Evolutionary conservation across 495 filamentous ascomycete genomes (phyloP), one percentile per base, ranked within the genome.

Genomic region (Xylaria sp.): DNA sequence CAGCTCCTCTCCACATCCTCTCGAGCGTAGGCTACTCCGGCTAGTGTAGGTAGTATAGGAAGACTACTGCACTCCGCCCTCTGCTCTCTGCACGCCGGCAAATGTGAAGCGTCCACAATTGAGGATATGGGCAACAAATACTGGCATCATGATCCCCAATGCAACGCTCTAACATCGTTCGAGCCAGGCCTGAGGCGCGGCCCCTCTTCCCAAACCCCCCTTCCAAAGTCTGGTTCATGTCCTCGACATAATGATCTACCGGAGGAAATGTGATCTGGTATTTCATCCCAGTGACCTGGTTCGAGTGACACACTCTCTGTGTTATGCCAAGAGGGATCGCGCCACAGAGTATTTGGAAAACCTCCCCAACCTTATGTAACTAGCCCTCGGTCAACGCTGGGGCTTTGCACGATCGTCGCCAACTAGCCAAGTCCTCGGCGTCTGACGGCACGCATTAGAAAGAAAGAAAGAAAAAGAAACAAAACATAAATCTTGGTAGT

Each of bases 211-310:
- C 33, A 59, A 59, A 17, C n/a, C 35, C 33, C 35, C 59, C 1
- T 44, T 11, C 33, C 7, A 59, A n/a, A 43, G 59, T 62, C 59
- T 62, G 59, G 59, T 62, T 62, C 59, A 40, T 11, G 57, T 59
- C 57, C 57, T 62, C 44, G 52, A 59, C 52, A 59, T 35, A 33
- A 68, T 68, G 66, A 68, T 68, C 66, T 68, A 24, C 66, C 66
- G 66, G 52, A 24, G 24, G 37, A 68, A 46, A 68, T 26, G 40
- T 21, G 64, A 68, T 68, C 52, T 58, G 66, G 66, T 68, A 58
- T 31, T 24, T 6, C 46, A 55, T 68, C 52, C 66, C 66, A 68
- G 40, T 46, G 66, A 59, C 52, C 66, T 68, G 66, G 66, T 68
- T 68, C 52, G 33, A 59, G 33, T 62, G 55, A 41, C 64, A 26